A percentile compares a stretch with the other conserved stretches of the same genome.
phyloP scores from a whole-genome alignment of 192 early-diverging fungal genomes.

The Physocladia obscura region DNA sequence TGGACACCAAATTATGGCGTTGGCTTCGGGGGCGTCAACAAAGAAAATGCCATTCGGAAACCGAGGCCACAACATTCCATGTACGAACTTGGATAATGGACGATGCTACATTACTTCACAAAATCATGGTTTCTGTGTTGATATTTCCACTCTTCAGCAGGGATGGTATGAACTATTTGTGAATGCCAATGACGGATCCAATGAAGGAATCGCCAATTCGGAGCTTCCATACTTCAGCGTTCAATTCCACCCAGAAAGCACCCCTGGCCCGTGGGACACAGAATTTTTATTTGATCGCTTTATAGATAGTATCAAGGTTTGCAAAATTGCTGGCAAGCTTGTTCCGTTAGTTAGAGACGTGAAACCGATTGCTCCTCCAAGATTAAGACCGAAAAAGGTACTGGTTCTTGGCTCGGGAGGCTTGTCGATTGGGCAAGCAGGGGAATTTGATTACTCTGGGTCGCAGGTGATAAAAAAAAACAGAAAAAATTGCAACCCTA shows the following conservation, averaged over 20 bases:
- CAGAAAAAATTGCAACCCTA: background rate
- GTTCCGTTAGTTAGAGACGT: background rate
- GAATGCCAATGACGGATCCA: constrained; percentile 97
- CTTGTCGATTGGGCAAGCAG: constrained; percentile 94
- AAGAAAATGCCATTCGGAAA: constrained; percentile 98
- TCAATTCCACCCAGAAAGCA: constrained; percentile 98
- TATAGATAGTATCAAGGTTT: constrained; percentile 73
- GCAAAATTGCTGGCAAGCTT: constrained; percentile 63
- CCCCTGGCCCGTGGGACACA: constrained; percentile 94
- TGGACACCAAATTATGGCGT: constrained; percentile 92
- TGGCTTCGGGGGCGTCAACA: constrained; percentile 90
- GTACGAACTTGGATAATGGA: constrained; percentile 91
- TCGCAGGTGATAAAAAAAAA: no score
- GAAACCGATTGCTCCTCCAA: constrained; percentile 35
- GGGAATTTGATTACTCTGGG: constrained; percentile 99
- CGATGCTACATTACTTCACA: constrained; percentile 99
- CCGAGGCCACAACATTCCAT: constrained; percentile 99
- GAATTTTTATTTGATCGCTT: constrained; percentile 97
- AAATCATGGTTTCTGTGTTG: constrained; percentile 96
- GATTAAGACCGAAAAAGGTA: constrained; percentile 74
- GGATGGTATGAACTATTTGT: constrained; percentile 89
- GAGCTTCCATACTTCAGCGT: constrained; percentile 92
- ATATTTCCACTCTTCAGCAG: constrained; percentile 69
- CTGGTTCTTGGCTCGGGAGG: constrained; percentile 95
- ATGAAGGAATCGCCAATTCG: constrained; percentile 95